phyloP scores from a whole-genome alignment of 2,329 filamentous ascomycete genomes.

The Fusarium euwallaceae region DNA sequence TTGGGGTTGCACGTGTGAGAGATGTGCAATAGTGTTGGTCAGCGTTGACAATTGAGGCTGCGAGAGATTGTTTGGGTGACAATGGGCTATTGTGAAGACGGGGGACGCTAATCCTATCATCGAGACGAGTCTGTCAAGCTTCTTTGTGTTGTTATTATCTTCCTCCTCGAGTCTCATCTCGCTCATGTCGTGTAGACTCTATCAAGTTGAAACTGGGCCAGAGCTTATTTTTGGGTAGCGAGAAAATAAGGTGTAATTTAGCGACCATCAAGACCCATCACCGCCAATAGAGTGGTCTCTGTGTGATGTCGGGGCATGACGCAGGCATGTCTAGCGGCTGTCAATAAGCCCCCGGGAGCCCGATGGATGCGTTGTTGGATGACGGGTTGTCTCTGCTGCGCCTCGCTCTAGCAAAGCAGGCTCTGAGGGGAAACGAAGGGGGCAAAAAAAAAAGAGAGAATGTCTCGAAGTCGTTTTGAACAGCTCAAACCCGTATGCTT shows the following conservation, averaged over 20 bases:
- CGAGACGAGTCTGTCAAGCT: neutral
- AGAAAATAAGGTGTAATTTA: conserved; percentile 29
- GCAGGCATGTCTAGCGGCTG: neutral
- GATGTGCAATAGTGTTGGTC: conserved; percentile 17
- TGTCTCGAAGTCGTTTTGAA: neutral
- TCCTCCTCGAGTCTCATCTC: neutral
- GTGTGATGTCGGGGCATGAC: conserved; percentile 10
- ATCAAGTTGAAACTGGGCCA: conserved; percentile 6
- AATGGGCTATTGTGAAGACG: neutral
- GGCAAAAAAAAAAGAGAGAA: neutral
- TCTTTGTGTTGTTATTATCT: neutral
- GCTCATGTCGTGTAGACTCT: neutral
- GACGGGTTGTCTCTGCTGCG: conserved; percentile 21
- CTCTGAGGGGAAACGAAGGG: conserved; percentile 1
- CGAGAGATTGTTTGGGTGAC: neutral
- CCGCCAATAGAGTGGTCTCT: conserved; percentile 20
- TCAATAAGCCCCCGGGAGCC: conserved; percentile 13
- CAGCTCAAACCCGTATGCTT: neutral
- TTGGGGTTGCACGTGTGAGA: conserved; percentile 21
- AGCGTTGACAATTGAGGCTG: conserved; percentile 10
- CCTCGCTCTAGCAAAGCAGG: conserved; percentile 20
- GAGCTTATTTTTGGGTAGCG: conserved; percentile 26
- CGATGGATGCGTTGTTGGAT: conserved; percentile 17
- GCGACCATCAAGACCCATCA: conserved; percentile 15
- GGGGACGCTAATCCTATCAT: neutral